Evolutionary conservation across 2,329 filamentous ascomycete species (phyloP).

Genomic region (Mycogone perniciosa): DNA sequence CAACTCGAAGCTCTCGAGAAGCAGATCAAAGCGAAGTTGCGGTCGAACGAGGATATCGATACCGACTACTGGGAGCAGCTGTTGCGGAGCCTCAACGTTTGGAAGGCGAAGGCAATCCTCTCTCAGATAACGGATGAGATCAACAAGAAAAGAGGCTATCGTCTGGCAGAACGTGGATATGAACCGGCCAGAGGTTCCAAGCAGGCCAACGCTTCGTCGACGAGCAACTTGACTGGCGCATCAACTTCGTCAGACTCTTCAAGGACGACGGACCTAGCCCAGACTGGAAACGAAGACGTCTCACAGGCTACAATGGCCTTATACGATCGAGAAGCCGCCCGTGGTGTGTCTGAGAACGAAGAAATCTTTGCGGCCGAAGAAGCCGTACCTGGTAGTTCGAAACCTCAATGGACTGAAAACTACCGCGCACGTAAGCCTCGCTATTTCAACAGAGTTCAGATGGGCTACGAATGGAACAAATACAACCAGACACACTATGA

Average conservation of each 20-base stretch:
- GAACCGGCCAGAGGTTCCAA: conserved; percentile 49
- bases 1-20: conserved; percentile 81
- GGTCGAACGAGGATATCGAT: conserved; percentile 86
- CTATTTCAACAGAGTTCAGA: conserved; percentile 97
- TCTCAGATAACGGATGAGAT: conserved; percentile 72
- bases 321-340: conserved; percentile 87
- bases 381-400: conserved; percentile 52
- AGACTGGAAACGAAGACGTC: conserved; percentile 67
- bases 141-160: conserved; percentile 59
- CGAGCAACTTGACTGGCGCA: not conserved
- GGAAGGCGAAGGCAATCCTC: conserved; percentile 86
- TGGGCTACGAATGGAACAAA: conserved; percentile 99
- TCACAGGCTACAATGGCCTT: conserved; percentile 81
- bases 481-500: conserved; percentile 99
- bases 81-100: conserved; percentile 74
- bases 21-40: conserved; percentile 80
- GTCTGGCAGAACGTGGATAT: conserved; percentile 60
- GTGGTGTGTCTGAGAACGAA: conserved; percentile 86
- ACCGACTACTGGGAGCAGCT: conserved; percentile 97
- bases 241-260: not conserved
- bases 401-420: conserved; percentile 75
- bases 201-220: not conserved
- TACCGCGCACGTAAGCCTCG: conserved; percentile 85
- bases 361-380: conserved; percentile 94
- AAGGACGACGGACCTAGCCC: conserved; percentile 32